Base-by-base conservation (phyloP, 2,329 filamentous ascomycete genomes). In the Raffaelea ambrosiae region DNA sequence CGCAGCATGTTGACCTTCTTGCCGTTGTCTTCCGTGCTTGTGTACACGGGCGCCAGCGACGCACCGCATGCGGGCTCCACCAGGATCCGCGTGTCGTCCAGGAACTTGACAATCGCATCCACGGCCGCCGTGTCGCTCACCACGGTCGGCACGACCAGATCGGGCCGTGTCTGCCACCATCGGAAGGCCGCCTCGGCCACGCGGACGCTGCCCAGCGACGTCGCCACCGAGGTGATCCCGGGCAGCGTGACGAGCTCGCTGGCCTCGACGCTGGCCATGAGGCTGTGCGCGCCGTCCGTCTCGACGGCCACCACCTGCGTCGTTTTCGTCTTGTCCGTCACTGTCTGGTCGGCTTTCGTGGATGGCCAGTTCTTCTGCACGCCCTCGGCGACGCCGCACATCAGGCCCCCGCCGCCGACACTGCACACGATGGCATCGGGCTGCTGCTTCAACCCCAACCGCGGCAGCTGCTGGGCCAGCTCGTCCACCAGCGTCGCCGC, bases 11-110 rank as follows among this genome's bases (percentile, higher is more conserved):
- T n/a, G n/a, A n/a, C n/a, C n/a, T n/a, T 21, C n/a, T 5, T 14
- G 31, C 26, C 29, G 13, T 38, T 45, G 19, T 14, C 11, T 2
- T n/a, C 13, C 10, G 22, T 2, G 16, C 3, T 18, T n/a, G 38
- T 77, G 58, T 88, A 88, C 50, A 73, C 81, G 3, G 79, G 63
- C 1, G 84, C 87, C 13, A 95, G 66, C 46, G 84, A 85, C 5
- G 91, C 88, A 1, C 90, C 89, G 62, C 91, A 96, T 0, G 89
- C 82, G 33, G 84, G 71, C 68, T 97, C 91, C 3, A 95, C 87
- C 49, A 95, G 70, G 48, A 91, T 67, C 22, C 85, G 71, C 57
- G 90, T 86, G 51, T 95, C 88, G 54, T 96, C 86, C 10, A 87
- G 83, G 52, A 96, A 82, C 21, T 79, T 72, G 58, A 84, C 81